phyloP scores from a whole-genome alignment of 805 yeast species.

The Zygosaccharomyces rouxii region DNA sequence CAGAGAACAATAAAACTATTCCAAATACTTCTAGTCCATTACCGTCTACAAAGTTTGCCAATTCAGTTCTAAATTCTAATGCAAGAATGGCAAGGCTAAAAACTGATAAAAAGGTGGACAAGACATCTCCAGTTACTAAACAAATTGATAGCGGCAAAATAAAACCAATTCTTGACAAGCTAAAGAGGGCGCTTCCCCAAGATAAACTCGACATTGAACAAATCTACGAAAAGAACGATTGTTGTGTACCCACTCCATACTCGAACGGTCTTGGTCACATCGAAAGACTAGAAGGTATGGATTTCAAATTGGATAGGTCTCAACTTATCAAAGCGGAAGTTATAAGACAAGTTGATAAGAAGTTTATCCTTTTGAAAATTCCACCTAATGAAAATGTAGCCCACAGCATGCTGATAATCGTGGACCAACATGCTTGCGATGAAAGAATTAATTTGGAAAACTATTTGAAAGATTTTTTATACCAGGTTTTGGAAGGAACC shows the following conservation, averaged over 20 bases:
- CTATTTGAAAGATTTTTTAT: conserved; percentile 39
- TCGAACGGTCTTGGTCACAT: background rate
- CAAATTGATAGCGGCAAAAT: background rate
- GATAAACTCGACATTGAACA: background rate
- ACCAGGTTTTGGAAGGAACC: conserved; percentile 25
- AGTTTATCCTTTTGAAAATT: conserved; percentile 51
- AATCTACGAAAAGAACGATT: background rate
- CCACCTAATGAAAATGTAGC: conserved; percentile 2
- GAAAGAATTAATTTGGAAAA: conserved; percentile 65
- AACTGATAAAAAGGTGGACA: background rate
- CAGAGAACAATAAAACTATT: background rate
- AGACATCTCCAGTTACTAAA: background rate
- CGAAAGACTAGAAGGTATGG: background rate
- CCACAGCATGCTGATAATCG: conserved; percentile 34
- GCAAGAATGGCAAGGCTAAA: conserved; percentile 4
- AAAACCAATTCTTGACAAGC: background rate
- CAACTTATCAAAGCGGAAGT: conserved; percentile 32
- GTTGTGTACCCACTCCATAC: background rate
- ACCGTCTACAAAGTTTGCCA: background rate
- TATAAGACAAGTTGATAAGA: conserved; percentile 56
- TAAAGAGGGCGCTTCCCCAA: background rate
- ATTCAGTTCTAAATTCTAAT: conserved; percentile 1
- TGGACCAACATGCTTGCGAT: conserved; percentile 86
- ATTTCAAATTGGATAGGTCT: conserved; percentile 13
- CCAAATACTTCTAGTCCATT: background rate